Base-by-base conservation (phyloP, 2,329 filamentous ascomycete species). In the Hysterium pulicare region DNA sequence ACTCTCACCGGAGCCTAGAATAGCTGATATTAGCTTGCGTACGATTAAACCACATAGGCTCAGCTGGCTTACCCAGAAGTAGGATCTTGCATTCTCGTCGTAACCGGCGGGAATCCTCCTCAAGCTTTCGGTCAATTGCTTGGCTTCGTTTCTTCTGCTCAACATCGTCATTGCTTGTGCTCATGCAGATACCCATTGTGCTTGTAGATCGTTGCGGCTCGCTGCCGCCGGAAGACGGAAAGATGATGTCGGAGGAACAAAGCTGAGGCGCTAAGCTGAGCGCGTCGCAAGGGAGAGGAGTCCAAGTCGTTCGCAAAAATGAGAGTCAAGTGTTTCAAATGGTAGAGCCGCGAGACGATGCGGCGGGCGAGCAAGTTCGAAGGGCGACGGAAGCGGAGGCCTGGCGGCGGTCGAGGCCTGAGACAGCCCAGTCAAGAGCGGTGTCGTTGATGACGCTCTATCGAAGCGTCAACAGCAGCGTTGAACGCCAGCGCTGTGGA, bases 41-140 rank as follows among this genome's bases (percentile, higher is more conserved):
- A 24, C n/a, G 17, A 22, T 26, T 21, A 13, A n/a, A 21, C 42
- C 16, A 33, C 33, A 42, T 39, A 32, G 4, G 19, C 15, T 10
- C 35, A 36, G 21, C 31, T n/a, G 42, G 67, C 81, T 53, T 82
- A 97, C 93, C 93, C 58, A 98, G 77, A 41, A 98, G 76, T 48
- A 98, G 73, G 56, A 98, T 97, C 74, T 98, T 98, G 88, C 93
- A 97, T 86, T 98, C 93, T 75, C 90, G 82, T 67, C 90, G 84
- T 75, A 97, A 76, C 68, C 87, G 82, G 69, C 88, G 89, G 40
- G 90, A 94, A 69, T 98, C 93, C 67, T 97, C 91, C 68, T 97
- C 91, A 49, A 98, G 77, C 59, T 82, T 85, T 70, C 86, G 87
- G 72, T 98, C 93, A 64, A 98, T 98, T 68, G 86, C 86, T 72